Evolutionary conservation across 2,329 filamentous ascomycete species (phyloP), one percentile per base, ranked within the genome.

Genomic region (Verticillium longisporum): DNA sequence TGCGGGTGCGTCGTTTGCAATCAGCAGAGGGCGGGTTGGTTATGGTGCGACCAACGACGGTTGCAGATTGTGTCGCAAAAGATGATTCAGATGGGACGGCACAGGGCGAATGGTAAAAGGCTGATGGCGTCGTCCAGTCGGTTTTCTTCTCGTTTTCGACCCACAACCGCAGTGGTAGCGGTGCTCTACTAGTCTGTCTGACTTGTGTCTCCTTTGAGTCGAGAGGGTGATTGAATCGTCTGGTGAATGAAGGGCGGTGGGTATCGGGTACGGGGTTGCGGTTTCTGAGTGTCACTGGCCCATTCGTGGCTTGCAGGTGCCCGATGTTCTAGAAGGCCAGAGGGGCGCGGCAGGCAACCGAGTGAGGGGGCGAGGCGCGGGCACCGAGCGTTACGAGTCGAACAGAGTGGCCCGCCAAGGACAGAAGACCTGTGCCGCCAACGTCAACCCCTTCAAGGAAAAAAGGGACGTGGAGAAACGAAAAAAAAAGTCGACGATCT

Each of bases 311-410:
- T 58, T 58, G 56, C 56, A 50, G 56, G 41, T 10, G 37, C 32
- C 34, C 56, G 26, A 32, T 10, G 56, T 58, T 58, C 56, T 58
- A 58, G 56, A 58, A 58, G 37, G 55, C 55, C 55, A 36, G 56
- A 45, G n/a, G 41, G 41, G 41, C n/a, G 41, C 41, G 41, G 41
- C 41, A 50, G 41, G 41, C 41, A 50, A n/a, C 41, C 41, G 41
- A 50, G 41, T 50, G 41, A 50, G 41, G 41, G n/a, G 41, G n/a
- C 11, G 36, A 15, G 36, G 36, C 15, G 15, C 4, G 38, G 21
- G 41, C 41, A n/a, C 41, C 41, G 41, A 50, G 41, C 6, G 41
- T 7, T 18, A 50, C 41, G 41, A 26, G 41, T 18, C n/a, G 41
- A 50, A n/a, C n/a, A 4, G 15, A 50, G n/a, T 50, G 41, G 21